Evolutionary conservation across 2,329 filamentous ascomycete genomes (phyloP).

Genomic region (Neonectria magnoliae): DNA sequence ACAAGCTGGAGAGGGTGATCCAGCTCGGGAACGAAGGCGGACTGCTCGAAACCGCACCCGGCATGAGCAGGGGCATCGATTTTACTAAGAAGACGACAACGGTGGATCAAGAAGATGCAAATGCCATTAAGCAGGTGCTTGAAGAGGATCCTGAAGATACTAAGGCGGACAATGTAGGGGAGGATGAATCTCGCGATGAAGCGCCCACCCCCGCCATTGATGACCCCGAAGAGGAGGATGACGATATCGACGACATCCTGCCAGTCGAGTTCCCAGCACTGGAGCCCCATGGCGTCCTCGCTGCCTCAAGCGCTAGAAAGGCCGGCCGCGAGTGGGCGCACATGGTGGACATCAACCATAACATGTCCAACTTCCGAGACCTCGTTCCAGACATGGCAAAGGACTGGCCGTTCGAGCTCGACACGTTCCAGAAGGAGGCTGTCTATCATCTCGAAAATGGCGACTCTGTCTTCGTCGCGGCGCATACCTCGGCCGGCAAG

Average conservation of each 20-base stretch:
- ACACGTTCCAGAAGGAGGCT: slow-evolving; percentile 98
- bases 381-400: slow-evolving; percentile 96
- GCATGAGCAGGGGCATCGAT: slow-evolving; percentile 80
- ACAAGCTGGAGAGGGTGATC: slow-evolving; percentile 84
- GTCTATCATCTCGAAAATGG: slow-evolving; percentile 97
- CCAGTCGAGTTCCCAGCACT: slow-evolving; percentile 94
- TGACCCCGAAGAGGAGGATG: slow-evolving; percentile 61
- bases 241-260: slow-evolving; percentile 84
- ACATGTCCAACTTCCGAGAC: slow-evolving; percentile 93
- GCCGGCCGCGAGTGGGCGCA: slow-evolving; percentile 93
- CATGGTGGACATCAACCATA: slow-evolving; percentile 94
- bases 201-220: slow-evolving; percentile 40
- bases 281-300: slow-evolving; percentile 82
- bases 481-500: slow-evolving; percentile 97
- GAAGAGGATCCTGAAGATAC: slow-evolving; percentile 60
- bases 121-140: slow-evolving; percentile 75
- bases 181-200: slow-evolving; percentile 38
- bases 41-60: slow-evolving; percentile 83
- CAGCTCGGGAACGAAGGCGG: slow-evolving; percentile 81
- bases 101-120: slow-evolving; percentile 68
- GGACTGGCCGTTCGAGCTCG: slow-evolving; percentile 96
- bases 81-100: slow-evolving; percentile 69
- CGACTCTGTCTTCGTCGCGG: slow-evolving; percentile 97
- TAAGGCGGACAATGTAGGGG: slow-evolving; percentile 38
- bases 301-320: slow-evolving; percentile 76